Conservation (phyloP, 352 stramenopile species). For the Pythium guiyangense region DNA sequence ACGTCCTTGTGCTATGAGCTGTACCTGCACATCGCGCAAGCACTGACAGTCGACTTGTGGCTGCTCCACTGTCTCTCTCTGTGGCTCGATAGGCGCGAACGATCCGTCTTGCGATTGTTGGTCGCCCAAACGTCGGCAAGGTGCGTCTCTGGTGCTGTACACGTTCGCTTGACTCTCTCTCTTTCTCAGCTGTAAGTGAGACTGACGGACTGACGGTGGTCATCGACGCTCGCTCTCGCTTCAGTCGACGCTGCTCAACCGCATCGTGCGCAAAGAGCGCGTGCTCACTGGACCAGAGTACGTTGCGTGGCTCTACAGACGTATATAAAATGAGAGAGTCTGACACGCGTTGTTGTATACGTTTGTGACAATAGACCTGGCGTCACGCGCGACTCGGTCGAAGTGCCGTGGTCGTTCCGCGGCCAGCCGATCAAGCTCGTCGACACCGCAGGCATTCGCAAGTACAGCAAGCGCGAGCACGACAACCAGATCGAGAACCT, state of each 20-base stretch:
- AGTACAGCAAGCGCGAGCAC: conserved; percentile 82
- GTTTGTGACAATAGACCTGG: conserved; percentile 37
- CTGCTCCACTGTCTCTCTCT: conserved; percentile 3
- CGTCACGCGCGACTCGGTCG: conserved; percentile 77
- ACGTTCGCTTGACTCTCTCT: background rate
- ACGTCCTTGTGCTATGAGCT: conserved; percentile 8
- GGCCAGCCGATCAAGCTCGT: conserved; percentile 73
- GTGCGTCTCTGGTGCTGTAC: conserved; percentile 6
- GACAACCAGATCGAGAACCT: conserved; percentile 84
- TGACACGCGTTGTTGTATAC: background rate
- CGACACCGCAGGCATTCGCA: conserved; percentile 77
- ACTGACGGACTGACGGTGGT: too few species aligned
- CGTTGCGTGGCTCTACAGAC: conserved; percentile 6
- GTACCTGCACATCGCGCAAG: too few species aligned
- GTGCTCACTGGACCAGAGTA: conserved; percentile 82
- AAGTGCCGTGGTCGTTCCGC: conserved; percentile 76
- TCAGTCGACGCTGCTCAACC: conserved; percentile 75
- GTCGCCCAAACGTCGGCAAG: conserved; percentile 76
- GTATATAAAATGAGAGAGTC: background rate
- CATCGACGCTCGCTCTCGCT: background rate
- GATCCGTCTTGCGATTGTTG: conserved; percentile 79
- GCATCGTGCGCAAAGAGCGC: conserved; percentile 74
- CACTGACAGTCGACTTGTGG: background rate
- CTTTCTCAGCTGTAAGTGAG: background rate
- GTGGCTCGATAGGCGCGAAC: conserved; percentile 30